Conservation (phyloP, 495 filamentous ascomycete species). For the Aspergillus panamensis region DNA sequence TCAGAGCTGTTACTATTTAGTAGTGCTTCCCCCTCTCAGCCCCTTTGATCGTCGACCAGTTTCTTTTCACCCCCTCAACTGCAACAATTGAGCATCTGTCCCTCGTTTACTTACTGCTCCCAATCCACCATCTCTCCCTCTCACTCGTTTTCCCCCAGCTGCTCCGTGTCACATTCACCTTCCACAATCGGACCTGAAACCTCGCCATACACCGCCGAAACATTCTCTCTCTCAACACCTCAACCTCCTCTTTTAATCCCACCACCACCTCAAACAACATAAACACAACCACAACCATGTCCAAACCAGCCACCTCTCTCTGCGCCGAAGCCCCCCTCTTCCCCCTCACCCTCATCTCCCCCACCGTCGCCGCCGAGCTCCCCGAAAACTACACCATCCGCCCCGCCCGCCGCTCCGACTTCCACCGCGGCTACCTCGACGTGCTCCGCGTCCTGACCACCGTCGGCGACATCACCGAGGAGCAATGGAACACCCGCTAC, state of each 20-base stretch:
- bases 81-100: too few relatives aligned
- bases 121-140: background rate
- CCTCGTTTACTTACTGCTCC: background rate
- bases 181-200: background rate
- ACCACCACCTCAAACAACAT: conserved; percentile 20
- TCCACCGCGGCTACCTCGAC: conserved; percentile 72
- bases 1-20: background rate
- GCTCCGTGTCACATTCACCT: background rate
- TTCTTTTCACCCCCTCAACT: too few relatives aligned
- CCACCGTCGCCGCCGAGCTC: conserved; percentile 63
- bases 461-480: conserved; percentile 80
- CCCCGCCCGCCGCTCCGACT: conserved; percentile 75
- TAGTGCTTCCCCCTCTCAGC: conserved; percentile 3
- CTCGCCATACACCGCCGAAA: conserved; percentile 6
- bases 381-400: conserved; percentile 81
- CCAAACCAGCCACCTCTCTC: conserved; percentile 45
- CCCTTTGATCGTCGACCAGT: background rate
- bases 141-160: background rate
- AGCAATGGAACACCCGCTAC: conserved; percentile 73
- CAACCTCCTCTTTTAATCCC: conserved; percentile 22
- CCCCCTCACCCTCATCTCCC: conserved; percentile 70
- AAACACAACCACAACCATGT: conserved; percentile 19
- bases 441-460: conserved; percentile 87
- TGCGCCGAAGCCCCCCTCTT: conserved; percentile 63
- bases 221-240: background rate